A percentile compares a stretch with the other conserved stretches of the same genome.
phyloP scores from a whole-genome alignment of 140 eudicot genomes.

The Anethum foeniculum region DNA sequence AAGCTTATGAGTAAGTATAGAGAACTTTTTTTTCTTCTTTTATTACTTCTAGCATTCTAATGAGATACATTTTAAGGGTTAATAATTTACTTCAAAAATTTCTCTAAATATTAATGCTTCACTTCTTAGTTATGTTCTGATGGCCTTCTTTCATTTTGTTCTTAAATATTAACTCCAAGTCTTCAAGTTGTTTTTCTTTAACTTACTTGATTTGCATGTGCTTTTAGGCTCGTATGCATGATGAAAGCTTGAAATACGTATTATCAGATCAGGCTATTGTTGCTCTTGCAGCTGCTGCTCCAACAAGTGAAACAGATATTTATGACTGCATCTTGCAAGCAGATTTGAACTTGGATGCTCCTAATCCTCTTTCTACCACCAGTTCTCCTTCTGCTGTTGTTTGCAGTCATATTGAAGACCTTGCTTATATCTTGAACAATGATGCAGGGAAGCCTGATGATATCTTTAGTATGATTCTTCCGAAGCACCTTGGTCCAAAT shows the following conservation, averaged over 20 bases:
- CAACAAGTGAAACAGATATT: constrained; percentile 45
- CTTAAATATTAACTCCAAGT: not conserved
- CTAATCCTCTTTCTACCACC: constrained; percentile 19
- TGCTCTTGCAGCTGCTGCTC: constrained; percentile 56
- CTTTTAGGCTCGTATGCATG: constrained; percentile 93
- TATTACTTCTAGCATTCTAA: not conserved
- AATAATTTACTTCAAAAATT: not conserved
- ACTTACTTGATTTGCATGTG: constrained; percentile 10
- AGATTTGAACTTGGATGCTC: constrained; percentile 44
- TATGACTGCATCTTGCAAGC: constrained; percentile 45
- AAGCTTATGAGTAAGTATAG: not conserved
- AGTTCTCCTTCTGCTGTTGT: constrained; percentile 61
- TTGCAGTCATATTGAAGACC: constrained; percentile 58
- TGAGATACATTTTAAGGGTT: not conserved
- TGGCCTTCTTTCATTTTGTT: not conserved
- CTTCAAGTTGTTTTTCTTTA: constrained; percentile 1
- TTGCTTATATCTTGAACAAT: constrained; percentile 36
- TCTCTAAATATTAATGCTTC: not conserved
- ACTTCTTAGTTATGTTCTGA: not conserved
- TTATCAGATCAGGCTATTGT: constrained; percentile 70
- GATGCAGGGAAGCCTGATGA: constrained; percentile 33
- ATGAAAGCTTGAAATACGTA: constrained; percentile 87
- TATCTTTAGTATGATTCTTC: constrained; percentile 35
- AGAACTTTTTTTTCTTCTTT: not conserved
- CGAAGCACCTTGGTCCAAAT: constrained; percentile 52